These are phyloP conservation scores for Trichoderma atrobrunneum DNA, from an alignment of 2,329 filamentous ascomycete genomes.

Conservation along the genomic window DNA sequence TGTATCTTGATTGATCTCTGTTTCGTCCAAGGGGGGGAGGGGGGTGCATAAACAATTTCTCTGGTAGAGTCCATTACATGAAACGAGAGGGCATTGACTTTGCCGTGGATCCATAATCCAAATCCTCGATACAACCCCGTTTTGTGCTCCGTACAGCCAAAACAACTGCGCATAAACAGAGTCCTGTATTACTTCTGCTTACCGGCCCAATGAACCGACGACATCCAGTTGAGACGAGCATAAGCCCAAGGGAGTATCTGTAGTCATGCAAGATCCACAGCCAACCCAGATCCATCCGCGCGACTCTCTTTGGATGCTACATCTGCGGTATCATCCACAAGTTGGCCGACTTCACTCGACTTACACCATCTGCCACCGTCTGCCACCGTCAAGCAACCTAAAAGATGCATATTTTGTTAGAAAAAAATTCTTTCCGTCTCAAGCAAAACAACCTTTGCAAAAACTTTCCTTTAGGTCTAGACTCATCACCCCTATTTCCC, in stretches of 20 bases:
- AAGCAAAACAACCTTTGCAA: neutral
- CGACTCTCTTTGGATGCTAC: neutral
- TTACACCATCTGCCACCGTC: neutral
- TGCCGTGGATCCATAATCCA: neutral
- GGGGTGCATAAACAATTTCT: neutral
- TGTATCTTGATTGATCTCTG: neutral
- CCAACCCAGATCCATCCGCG: neutral
- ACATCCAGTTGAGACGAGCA: neutral
- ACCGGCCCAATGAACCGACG: neutral
- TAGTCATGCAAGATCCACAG: conserved; percentile 1
- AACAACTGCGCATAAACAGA: neutral
- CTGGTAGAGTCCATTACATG: neutral
- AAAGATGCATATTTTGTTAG: neutral
- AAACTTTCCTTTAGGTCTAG: neutral
- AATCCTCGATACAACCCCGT: neutral
- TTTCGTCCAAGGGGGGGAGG: neutral
- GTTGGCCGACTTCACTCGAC: neutral
- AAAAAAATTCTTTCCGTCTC: neutral
- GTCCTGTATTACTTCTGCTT: neutral
- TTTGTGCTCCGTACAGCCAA: neutral
- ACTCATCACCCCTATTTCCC: neutral
- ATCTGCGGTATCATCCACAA: neutral
- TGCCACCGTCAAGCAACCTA: neutral
- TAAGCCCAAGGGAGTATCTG: neutral
- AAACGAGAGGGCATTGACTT: neutral